Evolutionary conservation across 2,329 filamentous ascomycete genomes (phyloP), one percentile per base, ranked within the genome.

Genomic region (Botryotinia convoluta): DNA sequence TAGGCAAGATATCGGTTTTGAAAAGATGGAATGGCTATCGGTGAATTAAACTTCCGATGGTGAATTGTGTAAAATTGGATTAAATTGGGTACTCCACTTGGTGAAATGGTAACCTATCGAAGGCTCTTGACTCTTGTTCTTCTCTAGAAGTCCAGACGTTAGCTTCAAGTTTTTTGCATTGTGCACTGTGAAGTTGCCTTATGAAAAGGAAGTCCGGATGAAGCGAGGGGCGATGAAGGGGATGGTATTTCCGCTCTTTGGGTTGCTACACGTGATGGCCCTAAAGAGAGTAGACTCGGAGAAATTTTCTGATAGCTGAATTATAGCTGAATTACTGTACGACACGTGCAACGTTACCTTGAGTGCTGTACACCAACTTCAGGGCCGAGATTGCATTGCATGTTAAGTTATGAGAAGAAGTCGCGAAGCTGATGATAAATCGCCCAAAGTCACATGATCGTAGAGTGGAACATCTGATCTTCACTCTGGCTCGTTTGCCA

Each of bases 151-250:
- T 32, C 29, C 16, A 6, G 35, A 39, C 18, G n/a, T 57, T 39
- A 37, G 18, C 48, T 32, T 57, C 48, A 8, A 29, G 8, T 51
- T 39, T 37, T 48, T 54, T 54, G 35, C 16, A 54, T 54, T 51
- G 35, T 39, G 45, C 22, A 51, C 22, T 20, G 37, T 9, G 45
- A 32, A n/a, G 26, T n/a, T 54, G 35, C 2, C 9, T 32, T 68
- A 32, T 57, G 35, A 57, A 57, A 68, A 57, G 35, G 18, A 57
- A n/a, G 45, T 68, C 3, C 26, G 39, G 20, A 57, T 42, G 65
- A 57, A 68, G 65, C 65, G 65, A 68, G 65, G 35, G 35, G 10
- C 35, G 29, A 57, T 68, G 48, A 57, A 68, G 65, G 48, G 48
- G 65, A 12, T 12, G 7, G 20, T 12, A 14, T 32, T 44, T 44